phyloP scores from a whole-genome alignment of 768 basidiomycete genomes.

The Dendrothele bispora region DNA sequence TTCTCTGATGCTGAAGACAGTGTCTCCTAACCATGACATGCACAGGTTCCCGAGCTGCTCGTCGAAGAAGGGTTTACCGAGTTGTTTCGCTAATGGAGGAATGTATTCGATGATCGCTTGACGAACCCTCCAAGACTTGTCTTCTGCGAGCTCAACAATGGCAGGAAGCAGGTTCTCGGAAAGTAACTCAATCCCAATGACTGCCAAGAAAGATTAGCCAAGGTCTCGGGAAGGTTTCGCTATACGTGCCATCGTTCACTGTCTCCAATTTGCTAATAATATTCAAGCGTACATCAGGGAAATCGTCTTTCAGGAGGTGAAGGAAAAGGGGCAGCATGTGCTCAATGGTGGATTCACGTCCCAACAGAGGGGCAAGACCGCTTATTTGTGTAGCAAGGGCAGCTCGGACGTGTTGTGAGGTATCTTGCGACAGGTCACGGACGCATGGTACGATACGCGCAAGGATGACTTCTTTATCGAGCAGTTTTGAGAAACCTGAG shows the following conservation, averaged over 20 bases:
- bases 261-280: slow-evolving; percentile 98
- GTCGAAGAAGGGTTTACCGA: slow-evolving; percentile 96
- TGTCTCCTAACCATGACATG: slow-evolving; percentile 99
- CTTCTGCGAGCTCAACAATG: slow-evolving; percentile 96
- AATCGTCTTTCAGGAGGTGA: slow-evolving; percentile 96
- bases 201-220: slow-evolving; percentile 40
- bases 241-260: slow-evolving; percentile 79
- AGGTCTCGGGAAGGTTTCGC: slow-evolving; percentile 3
- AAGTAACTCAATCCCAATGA: slow-evolving; percentile 96
- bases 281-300: slow-evolving; percentile 95
- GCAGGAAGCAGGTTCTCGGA: slow-evolving; percentile 96
- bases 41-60: slow-evolving; percentile 95
- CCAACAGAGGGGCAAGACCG: slow-evolving; percentile 92
- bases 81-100: slow-evolving; percentile 96
- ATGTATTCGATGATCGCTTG: slow-evolving; percentile 99
- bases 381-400: slow-evolving; percentile 95
- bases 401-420: slow-evolving; percentile 95
- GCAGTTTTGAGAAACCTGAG: slow-evolving; percentile 90
- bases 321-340: slow-evolving; percentile 96
- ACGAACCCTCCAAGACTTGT: slow-evolving; percentile 99
- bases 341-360: slow-evolving; percentile 92
- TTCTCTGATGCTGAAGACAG: slow-evolving; percentile 97
- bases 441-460: slow-evolving; percentile 93
- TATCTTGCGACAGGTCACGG: slow-evolving; percentile 88
- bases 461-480: slow-evolving; percentile 93